Base-by-base conservation (phyloP, 2,329 filamentous ascomycete genomes). In the Scedosporium aurantiacum region DNA sequence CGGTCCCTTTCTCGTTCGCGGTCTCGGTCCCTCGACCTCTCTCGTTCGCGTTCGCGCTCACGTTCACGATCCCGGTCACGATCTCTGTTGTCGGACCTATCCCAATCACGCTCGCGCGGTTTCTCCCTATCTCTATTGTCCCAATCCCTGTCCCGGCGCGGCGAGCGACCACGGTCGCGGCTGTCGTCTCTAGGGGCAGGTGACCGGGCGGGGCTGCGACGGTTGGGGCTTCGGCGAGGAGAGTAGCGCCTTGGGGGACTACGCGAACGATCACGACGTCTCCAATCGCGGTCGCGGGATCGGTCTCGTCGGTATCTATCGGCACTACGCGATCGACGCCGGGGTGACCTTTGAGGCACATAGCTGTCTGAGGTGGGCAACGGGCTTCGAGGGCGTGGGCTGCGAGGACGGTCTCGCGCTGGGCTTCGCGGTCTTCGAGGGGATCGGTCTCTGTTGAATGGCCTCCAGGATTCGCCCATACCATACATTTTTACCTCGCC, bases 401-500 rank as follows among this genome's bases (percentile, higher is more conserved):
- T 78, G 60, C 76, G 71, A 55, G 72, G 68, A 57, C 76, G 70
- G 23, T 72, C 71, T 40, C 63, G 63, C 63, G 23, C 68, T 10
- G 71, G 72, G 63, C 72, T 74, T 61, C 71, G 69, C 21, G 66
- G 63, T 63, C 70, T 68, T 55, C 71, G 66, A 16, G 67, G 67
- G 63, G 65, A 78, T 58, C 73, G 72, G 62, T 72, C 74, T 60
- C 78, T 72, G 58, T 82, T 82, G 63, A 80, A 84, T 10, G 82
- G 82, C 63, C 82, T 75, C 75, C 83, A 85, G 43, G 81, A 84
- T 71, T 85, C 82, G 63, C 82, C 82, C 12, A 82, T 82, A 59
- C 82, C 82, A 69, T 84, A 85, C 67, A 82, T 76, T 64, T 83
- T 80, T 60, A 85, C 82, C 72, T 85, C 82, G 54, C 82, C 82